Evolutionary conservation across 2,329 filamentous ascomycete species (phyloP).

Genomic region (Aspergillus viridinutans): DNA sequence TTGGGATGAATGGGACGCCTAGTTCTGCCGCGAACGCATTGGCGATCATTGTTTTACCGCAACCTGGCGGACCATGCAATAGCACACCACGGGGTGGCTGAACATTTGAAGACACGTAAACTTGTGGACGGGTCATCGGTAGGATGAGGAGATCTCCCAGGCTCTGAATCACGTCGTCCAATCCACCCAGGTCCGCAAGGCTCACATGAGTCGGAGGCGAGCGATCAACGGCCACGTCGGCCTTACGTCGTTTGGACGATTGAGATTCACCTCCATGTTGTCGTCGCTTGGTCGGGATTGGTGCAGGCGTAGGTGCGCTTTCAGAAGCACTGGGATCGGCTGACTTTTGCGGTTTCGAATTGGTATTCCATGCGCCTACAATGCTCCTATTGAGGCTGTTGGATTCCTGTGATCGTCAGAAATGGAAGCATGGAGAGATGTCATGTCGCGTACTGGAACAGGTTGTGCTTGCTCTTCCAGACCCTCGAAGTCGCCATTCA

Average conservation of each 20-base stretch:
- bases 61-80: conserved; percentile 78
- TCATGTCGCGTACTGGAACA: conserved; percentile 22
- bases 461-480: conserved; percentile 36
- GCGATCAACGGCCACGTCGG: conserved; percentile 54
- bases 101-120: conserved; percentile 62
- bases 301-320: conserved; percentile 21
- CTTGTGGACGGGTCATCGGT: conserved; percentile 64
- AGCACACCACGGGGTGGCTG: conserved; percentile 71
- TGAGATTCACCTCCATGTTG: conserved; percentile 61
- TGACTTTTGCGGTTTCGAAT: conserved; percentile 31
- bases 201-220: conserved; percentile 64
- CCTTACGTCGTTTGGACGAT: conserved; percentile 61
- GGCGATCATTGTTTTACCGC: conserved; percentile 80
- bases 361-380: conserved; percentile 54
- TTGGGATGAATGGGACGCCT: conserved; percentile 72
- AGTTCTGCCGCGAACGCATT: conserved; percentile 73
- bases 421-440: background rate
- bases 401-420: conserved; percentile 40
- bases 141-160: conserved; percentile 68
- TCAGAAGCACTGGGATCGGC: conserved; percentile 23
- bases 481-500: conserved; percentile 50
- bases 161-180: conserved; percentile 66
- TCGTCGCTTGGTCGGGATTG: conserved; percentile 49
- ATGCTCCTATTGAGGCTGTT: conserved; percentile 66
- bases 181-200: conserved; percentile 69